Evolutionary conservation across 768 basidiomycete genomes (phyloP).

Genomic region (Auricularia sp.): DNA sequence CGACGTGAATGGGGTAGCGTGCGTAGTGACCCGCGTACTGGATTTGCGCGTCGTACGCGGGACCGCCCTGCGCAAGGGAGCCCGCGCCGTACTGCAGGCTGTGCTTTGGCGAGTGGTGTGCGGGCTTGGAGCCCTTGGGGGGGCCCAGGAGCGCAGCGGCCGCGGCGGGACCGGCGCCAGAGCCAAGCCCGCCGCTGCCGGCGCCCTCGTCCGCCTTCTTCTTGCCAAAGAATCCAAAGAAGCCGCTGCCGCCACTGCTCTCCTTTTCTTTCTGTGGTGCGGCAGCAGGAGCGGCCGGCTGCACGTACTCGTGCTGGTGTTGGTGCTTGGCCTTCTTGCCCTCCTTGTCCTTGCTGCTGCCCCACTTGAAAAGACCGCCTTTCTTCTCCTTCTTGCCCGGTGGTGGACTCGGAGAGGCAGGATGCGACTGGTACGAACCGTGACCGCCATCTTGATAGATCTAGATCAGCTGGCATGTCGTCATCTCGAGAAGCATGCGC

Average conservation of each 20-base stretch:
- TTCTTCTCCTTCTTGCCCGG: constrained; percentile 56
- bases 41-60: background rate
- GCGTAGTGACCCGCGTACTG: constrained; percentile 30
- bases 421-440: constrained; percentile 16
- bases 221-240: constrained; percentile 84
- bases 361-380: constrained; percentile 55
- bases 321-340: constrained; percentile 23
- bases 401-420: constrained; percentile 17
- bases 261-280: constrained; percentile 58
- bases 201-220: constrained; percentile 67
- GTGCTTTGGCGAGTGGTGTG: constrained; percentile 11
- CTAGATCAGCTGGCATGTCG: background rate
- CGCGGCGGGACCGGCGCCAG: constrained; percentile 65
- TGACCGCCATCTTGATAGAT: constrained; percentile 4
- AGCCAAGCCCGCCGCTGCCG: constrained; percentile 24
- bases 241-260: constrained; percentile 51
- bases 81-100: background rate
- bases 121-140: constrained; percentile 63
- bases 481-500: background rate
- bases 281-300: constrained; percentile 16
- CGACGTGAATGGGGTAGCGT: constrained; percentile 96
- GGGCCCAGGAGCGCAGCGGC: constrained; percentile 79
- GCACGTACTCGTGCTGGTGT: constrained; percentile 36
- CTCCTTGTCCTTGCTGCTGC: constrained; percentile 53
- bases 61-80: background rate